These are phyloP conservation scores for Pseudogymnoascus sp. DNA, from an alignment of 2,329 filamentous ascomycete species.

Conservation along the genomic window DNA sequence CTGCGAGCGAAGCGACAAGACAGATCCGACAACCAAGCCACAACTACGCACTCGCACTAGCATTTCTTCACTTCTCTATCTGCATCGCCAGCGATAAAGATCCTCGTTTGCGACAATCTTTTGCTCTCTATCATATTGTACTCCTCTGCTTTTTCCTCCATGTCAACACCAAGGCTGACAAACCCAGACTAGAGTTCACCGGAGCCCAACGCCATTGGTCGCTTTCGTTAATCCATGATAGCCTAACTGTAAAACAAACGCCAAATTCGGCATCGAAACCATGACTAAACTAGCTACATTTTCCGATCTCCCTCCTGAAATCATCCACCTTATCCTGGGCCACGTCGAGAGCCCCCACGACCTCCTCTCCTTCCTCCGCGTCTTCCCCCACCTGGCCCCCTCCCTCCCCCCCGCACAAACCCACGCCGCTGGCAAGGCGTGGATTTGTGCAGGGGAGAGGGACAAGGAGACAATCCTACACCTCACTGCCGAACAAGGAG, in stretches of 20 bases:
- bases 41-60: too few species aligned
- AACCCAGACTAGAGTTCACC: neutral
- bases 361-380: neutral
- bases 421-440: too few species aligned
- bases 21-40: too few species aligned
- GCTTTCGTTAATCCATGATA: neutral
- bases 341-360: neutral
- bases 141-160: neutral
- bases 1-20: too few species aligned
- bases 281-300: neutral
- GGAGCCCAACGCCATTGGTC: neutral
- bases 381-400: neutral
- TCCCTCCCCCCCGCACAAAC: neutral
- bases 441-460: too few species aligned
- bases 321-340: neutral
- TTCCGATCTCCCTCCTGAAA: neutral
- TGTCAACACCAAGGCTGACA: neutral
- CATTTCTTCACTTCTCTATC: too few species aligned
- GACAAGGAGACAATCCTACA: neutral
- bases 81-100: too few species aligned
- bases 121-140: neutral
- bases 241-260: neutral
- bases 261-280: neutral
- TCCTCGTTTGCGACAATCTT: conserved; percentile 10
- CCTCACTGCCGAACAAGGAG: neutral